These are phyloP conservation scores for Perkinsus chesapeaki DNA, from an alignment of 169 alveolate species.

Conservation along the genomic window DNA sequence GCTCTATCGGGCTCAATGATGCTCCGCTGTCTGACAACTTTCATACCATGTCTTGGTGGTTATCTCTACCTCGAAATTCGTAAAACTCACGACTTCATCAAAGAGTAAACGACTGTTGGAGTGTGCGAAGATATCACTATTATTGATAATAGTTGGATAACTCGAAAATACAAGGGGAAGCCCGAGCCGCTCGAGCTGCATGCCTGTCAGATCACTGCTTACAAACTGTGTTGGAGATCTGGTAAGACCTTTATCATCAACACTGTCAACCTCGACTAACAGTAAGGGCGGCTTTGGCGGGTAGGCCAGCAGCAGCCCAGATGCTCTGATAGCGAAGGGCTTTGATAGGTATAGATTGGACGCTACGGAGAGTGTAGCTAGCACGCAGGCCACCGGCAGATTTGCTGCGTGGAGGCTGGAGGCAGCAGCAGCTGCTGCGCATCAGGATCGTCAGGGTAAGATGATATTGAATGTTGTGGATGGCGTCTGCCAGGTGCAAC, in stretches of 20 bases:
- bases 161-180: neutral
- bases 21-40: too few species aligned
- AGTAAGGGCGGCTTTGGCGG: neutral
- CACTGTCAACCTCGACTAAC: neutral
- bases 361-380: neutral
- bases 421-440: neutral
- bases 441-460: neutral
- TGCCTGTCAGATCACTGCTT: neutral
- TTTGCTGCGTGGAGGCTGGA: neutral
- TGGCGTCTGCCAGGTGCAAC: neutral
- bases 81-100: neutral
- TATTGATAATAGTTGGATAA: neutral
- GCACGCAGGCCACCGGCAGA: neutral
- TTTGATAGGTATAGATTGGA: neutral
- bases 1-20: too few species aligned
- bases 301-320: neutral
- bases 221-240: neutral
- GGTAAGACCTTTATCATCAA: neutral
- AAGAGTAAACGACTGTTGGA: neutral
- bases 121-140: neutral
- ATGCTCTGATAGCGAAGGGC: neutral
- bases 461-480: neutral
- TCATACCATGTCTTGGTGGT: too few species aligned
- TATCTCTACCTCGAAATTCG: too few species aligned
- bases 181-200: neutral